Percentiles rank a stretch among this genome's conserved stretches.
These are phyloP conservation scores for Coemansia sp. DNA, from an alignment of 192 early-diverging fungal species.

Conservation along the genomic window DNA sequence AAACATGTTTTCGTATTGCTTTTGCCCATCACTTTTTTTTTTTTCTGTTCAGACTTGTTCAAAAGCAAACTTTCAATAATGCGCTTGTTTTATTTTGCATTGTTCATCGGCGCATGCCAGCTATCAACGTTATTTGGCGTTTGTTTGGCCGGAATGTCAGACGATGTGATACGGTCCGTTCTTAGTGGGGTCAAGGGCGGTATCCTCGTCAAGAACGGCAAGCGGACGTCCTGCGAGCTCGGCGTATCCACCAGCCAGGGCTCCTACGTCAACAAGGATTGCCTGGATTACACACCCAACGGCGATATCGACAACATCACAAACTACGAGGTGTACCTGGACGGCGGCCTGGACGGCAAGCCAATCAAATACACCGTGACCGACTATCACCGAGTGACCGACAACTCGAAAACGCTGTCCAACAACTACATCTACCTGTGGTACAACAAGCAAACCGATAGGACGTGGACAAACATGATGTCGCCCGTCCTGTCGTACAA, in stretches of 20 bases:
- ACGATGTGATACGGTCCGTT: not conserved
- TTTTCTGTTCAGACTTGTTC: no score
- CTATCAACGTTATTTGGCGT: no score
- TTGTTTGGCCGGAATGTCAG: not conserved
- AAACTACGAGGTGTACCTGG: constrained; percentile 10
- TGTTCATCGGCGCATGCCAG: no score
- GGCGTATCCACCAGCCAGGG: constrained; percentile 1
- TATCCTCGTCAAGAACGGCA: not conserved
- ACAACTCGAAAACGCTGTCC: not conserved
- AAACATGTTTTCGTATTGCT: no score
- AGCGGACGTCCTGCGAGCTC: constrained; percentile 9
- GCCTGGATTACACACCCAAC: constrained; percentile 1
- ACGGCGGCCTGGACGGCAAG: constrained; percentile 1
- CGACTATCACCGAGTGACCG: not conserved
- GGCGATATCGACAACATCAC: not conserved
- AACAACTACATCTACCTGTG: not conserved
- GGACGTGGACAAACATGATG: not conserved
- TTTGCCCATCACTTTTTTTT: no score
- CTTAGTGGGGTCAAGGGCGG: not conserved
- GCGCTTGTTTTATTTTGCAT: no score
- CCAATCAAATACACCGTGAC: constrained; percentile 2
- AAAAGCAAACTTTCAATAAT: no score
- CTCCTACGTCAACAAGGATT: constrained; percentile 1
- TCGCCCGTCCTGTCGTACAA: not conserved
- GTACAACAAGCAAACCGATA: not conserved